Percentiles rank a stretch among this genome's conserved stretches.
phyloP scores from a whole-genome alignment of 176 grass and related monocot species.

The Avena atlantica region DNA sequence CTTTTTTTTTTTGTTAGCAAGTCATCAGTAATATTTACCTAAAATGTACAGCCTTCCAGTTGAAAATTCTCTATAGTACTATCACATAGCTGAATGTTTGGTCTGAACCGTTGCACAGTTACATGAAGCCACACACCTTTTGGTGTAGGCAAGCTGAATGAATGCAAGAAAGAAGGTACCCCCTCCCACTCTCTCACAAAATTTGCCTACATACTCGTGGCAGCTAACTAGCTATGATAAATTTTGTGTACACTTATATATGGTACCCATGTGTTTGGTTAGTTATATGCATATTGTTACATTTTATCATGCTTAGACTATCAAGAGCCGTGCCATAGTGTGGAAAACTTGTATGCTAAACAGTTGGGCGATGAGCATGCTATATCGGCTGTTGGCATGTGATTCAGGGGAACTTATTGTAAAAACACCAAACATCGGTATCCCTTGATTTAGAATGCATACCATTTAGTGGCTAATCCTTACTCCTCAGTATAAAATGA shows the following conservation, averaged over 20 bases:
- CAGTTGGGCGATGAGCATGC: background rate
- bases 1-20: background rate
- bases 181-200: background rate
- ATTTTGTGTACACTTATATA: background rate
- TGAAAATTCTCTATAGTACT: background rate
- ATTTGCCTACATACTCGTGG: background rate
- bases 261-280: background rate
- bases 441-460: background rate
- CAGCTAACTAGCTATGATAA: too few relatives aligned
- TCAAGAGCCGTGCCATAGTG: background rate
- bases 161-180: background rate
- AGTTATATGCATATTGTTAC: background rate
- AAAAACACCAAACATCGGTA: background rate
- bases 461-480: background rate
- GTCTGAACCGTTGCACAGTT: background rate
- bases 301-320: background rate
- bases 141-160: background rate
- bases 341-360: background rate
- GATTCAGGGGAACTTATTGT: background rate
- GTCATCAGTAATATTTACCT: constrained; percentile 24
- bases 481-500: background rate
- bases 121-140: background rate
- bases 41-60: background rate
- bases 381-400: background rate
- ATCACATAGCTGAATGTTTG: background rate